These are phyloP conservation scores for Trichophyton equinum DNA, from an alignment of 2,329 filamentous ascomycete genomes.

Conservation along the genomic window DNA sequence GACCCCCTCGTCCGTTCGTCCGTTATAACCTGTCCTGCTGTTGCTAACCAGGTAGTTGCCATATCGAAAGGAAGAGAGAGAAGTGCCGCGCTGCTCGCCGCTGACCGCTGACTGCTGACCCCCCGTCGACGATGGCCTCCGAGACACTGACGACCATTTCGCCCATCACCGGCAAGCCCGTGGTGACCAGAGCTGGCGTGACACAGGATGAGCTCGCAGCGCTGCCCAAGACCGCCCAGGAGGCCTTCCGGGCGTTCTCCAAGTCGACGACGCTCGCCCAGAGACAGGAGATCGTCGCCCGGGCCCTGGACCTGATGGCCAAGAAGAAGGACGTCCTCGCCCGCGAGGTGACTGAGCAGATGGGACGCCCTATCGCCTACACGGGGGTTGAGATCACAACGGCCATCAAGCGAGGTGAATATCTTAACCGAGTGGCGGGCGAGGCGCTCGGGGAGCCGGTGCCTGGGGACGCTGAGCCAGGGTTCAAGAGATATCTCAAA, in stretches of 20 bases:
- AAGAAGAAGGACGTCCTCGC: conserved; percentile 68
- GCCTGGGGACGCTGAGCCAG: conserved; percentile 68
- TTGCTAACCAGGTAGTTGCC: background rate
- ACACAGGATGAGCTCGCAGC: conserved; percentile 56
- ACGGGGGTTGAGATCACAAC: conserved; percentile 73
- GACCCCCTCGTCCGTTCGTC: too few relatives aligned
- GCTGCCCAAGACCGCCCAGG: conserved; percentile 58
- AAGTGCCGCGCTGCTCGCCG: background rate
- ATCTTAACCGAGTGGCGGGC: conserved; percentile 70
- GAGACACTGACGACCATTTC: conserved; percentile 68
- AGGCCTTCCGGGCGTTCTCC: conserved; percentile 65
- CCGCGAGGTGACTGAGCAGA: conserved; percentile 78
- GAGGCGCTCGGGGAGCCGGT: conserved; percentile 56
- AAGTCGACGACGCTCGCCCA: conserved; percentile 64
- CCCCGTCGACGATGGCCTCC: conserved; percentile 30
- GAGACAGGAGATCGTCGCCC: conserved; percentile 67
- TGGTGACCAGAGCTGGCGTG: conserved; percentile 66
- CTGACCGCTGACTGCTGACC: background rate
- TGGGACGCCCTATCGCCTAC: conserved; percentile 86
- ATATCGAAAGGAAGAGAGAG: background rate
- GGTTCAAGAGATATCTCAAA: conserved; percentile 81
- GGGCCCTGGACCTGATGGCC: conserved; percentile 58
- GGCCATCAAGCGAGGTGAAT: conserved; percentile 72
- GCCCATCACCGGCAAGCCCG: conserved; percentile 71
- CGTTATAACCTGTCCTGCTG: background rate